Conservation (phyloP, 2,329 filamentous ascomycete species). For the Phyllosticta citribraziliensis region DNA sequence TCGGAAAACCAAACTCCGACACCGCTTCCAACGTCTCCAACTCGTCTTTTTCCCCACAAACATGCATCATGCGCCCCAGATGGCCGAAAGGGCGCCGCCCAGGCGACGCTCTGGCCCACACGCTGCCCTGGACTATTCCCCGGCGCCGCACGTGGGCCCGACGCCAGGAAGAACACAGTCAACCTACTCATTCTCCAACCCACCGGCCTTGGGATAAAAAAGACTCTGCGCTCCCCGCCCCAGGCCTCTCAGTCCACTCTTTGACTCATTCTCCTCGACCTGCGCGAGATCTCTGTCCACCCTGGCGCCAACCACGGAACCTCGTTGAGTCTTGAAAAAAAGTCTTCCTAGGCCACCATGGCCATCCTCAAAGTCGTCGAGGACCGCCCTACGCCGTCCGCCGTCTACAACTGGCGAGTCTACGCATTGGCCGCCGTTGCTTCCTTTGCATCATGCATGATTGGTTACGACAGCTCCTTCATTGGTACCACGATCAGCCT, state of each 20-base stretch:
- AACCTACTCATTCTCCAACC: neutral
- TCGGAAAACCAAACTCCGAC: neutral
- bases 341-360: slow-evolving; percentile 16
- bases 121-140: neutral
- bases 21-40: neutral
- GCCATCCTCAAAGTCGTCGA: slow-evolving; percentile 26
- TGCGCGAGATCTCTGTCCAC: neutral
- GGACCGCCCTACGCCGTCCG: slow-evolving; percentile 44
- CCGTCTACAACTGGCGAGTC: slow-evolving; percentile 51
- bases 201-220: neutral
- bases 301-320: neutral
- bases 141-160: neutral
- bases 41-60: neutral
- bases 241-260: neutral
- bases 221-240: neutral
- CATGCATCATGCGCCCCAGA: neutral
- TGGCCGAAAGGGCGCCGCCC: neutral
- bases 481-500: slow-evolving; percentile 68
- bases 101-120: neutral
- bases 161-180: neutral
- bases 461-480: slow-evolving; percentile 61
- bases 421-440: slow-evolving; percentile 46
- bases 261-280: neutral
- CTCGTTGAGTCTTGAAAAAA: neutral
- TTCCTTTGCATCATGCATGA: slow-evolving; percentile 49